Percentiles rank a stretch among this genome's conserved stretches.
Evolutionary conservation across 106 monocot species (phyloP).

Genomic region (Hemerocallis citrina): DNA sequence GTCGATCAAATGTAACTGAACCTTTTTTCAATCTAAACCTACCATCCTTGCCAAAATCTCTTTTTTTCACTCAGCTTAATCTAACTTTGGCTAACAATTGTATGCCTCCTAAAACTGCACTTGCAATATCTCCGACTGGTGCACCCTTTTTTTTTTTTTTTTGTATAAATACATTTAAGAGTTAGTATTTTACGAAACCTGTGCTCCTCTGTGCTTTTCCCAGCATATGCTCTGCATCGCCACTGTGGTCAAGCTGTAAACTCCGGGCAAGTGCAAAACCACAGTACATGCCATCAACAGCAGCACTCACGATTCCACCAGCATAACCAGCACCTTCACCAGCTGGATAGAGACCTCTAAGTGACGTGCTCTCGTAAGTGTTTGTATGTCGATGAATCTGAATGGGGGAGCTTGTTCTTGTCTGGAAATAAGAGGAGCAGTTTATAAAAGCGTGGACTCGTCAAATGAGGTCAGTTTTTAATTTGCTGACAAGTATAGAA

Average conservation of each 20-base stretch:
- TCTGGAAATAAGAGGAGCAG: slow-evolving; percentile 57
- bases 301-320: slow-evolving; percentile 88
- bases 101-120: no score
- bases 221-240: slow-evolving; percentile 39
- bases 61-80: no score
- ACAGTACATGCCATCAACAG: slow-evolving; percentile 92
- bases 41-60: no score
- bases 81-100: no score
- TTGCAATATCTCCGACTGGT: no score
- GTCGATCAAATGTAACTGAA: no score
- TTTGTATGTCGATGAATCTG: slow-evolving; percentile 55
- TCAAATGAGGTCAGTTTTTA: no score
- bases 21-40: no score
- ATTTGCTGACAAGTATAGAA: no score
- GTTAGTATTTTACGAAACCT: slow-evolving; percentile 71
- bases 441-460: no score
- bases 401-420: slow-evolving; percentile 82
- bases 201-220: slow-evolving; percentile 69
- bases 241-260: slow-evolving; percentile 46
- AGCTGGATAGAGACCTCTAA: slow-evolving; percentile 66
- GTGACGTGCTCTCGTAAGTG: slow-evolving; percentile 77
- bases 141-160: no score
- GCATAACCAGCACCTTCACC: slow-evolving; percentile 98
- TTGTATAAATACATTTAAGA: no score
- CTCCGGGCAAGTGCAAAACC: slow-evolving; percentile 83